Evolutionary conservation across 495 filamentous ascomycete species (phyloP).

Genomic region (Chaetomium fimeti): DNA sequence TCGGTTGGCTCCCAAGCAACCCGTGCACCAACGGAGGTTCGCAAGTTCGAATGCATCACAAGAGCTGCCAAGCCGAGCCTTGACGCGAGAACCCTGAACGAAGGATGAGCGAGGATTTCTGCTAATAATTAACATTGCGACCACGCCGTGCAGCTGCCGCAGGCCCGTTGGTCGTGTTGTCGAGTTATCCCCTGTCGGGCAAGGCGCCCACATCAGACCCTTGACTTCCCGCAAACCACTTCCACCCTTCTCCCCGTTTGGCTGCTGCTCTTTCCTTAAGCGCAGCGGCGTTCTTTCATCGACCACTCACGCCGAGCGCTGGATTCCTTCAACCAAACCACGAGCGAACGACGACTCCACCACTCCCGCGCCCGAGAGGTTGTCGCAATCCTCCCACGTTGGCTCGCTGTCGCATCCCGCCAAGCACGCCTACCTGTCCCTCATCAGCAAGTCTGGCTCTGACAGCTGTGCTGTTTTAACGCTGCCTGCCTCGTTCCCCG

Average conservation of each 20-base stretch:
- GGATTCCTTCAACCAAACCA: slow-evolving; percentile 22
- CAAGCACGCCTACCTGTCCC: slow-evolving; percentile 15
- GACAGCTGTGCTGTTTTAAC: slow-evolving; percentile 22
- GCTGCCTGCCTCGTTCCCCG: slow-evolving; percentile 19
- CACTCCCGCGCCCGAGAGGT: slow-evolving; percentile 22
- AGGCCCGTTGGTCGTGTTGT: slow-evolving; percentile 13
- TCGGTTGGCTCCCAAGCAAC: too few species aligned
- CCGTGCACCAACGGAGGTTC: neutral
- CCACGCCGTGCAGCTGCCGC: slow-evolving; percentile 17
- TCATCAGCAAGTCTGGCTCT: slow-evolving; percentile 1
- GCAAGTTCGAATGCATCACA: neutral
- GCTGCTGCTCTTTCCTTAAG: slow-evolving; percentile 27
- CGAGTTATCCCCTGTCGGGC: slow-evolving; percentile 16
- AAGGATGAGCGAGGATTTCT: neutral
- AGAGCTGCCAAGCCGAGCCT: neutral
- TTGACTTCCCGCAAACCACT: slow-evolving; percentile 23
- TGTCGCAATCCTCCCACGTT: slow-evolving; percentile 22
- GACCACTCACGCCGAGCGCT: slow-evolving; percentile 10
- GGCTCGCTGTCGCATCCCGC: slow-evolving; percentile 20
- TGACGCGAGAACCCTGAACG: neutral
- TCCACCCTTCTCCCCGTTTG: slow-evolving; percentile 22
- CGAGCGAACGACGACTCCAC: slow-evolving; percentile 19
- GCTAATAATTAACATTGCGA: slow-evolving; percentile 4
- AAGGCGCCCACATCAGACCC: slow-evolving; percentile 9
- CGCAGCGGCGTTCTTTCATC: slow-evolving; percentile 28